Evolutionary conservation across 495 filamentous ascomycete species (phyloP).

Genomic region (Jackrogersella minutella): DNA sequence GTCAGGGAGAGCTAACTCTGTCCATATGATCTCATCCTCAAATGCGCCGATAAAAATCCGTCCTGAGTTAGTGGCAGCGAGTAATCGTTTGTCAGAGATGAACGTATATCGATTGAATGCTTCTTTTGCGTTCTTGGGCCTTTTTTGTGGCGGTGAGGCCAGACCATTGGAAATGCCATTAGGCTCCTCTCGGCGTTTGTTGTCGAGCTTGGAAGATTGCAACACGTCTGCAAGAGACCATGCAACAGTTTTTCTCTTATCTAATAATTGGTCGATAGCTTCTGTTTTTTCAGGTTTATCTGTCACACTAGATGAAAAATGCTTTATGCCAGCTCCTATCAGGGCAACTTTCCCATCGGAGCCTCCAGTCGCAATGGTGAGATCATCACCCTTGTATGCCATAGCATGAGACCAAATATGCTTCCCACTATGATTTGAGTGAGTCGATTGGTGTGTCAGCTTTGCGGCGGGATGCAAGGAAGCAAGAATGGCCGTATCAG

Average conservation of each 20-base stretch:
- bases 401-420: conserved; percentile 85
- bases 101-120: conserved; percentile 71
- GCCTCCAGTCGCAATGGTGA: conserved; percentile 79
- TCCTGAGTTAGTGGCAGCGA: conserved; percentile 68
- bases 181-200: neutral
- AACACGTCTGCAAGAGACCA: conserved; percentile 35
- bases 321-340: conserved; percentile 38
- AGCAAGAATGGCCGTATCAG: neutral
- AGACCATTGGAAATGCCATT: neutral
- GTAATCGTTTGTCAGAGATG: conserved; percentile 61
- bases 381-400: conserved; percentile 33
- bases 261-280: neutral
- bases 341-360: conserved; percentile 73
- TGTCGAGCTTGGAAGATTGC: conserved; percentile 7
- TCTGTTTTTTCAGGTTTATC: neutral
- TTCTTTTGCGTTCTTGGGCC: conserved; percentile 50
- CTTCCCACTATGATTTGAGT: conserved; percentile 78
- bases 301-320: neutral
- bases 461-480: conserved; percentile 34
- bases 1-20: conserved; percentile 50
- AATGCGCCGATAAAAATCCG: conserved; percentile 63
- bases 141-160: conserved; percentile 14
- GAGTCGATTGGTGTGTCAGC: conserved; percentile 61
- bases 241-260: conserved; percentile 4
- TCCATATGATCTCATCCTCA: conserved; percentile 45